Base-by-base conservation (phyloP, 306 rosid genomes). In the Ziziphus jujuba region DNA sequence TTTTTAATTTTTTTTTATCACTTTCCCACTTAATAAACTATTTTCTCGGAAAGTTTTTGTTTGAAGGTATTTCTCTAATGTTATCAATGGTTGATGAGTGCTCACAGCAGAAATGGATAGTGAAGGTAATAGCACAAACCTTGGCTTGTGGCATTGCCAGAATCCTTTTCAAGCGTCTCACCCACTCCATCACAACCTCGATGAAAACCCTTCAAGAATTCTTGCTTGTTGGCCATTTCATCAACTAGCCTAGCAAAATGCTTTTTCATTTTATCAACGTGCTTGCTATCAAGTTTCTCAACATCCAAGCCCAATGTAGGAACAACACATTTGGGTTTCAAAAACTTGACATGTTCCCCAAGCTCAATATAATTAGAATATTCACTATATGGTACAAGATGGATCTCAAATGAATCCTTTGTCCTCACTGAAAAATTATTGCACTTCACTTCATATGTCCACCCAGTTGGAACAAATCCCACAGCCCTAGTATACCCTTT, bases 331-430 rank as follows among this genome's bases (percentile, higher is more conserved):
- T 78, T 92, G 0, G 98, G 98, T 70, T 84, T 92, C 87, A 92
- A 77, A 80, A 85, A 84, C 87, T 73, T 84, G 9, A 92, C 97
- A 70, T 73, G 89, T 43, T 87, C 89, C 84, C 93, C 81, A 50
- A 92, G 93, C 77, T 92, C 98, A 2, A 82, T 84, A 12, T 87
- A 92, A 76, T 89, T 92, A 0, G 98, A 92, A 77, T 92, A 97
- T 76, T 89, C 98, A 61, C 98, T 92, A 64, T 92, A 89, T 0
- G 97, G 98, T 61, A 92, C 98, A 23, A 92, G 93, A 86, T 92
- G 98, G 50, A 89, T 84, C 72, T 80, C 82, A 63, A 82, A 77
- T 0, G 86, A 81, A 74, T 87, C 97, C 84, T 89, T 92, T 1
- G 85, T 72, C 81, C 80, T 89, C 34, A 89, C 95, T 0, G 87